Evolutionary conservation across 176 grass and related monocot species (phyloP), one percentile per base, ranked within the genome.

Genomic region (Oryza coarctata): DNA sequence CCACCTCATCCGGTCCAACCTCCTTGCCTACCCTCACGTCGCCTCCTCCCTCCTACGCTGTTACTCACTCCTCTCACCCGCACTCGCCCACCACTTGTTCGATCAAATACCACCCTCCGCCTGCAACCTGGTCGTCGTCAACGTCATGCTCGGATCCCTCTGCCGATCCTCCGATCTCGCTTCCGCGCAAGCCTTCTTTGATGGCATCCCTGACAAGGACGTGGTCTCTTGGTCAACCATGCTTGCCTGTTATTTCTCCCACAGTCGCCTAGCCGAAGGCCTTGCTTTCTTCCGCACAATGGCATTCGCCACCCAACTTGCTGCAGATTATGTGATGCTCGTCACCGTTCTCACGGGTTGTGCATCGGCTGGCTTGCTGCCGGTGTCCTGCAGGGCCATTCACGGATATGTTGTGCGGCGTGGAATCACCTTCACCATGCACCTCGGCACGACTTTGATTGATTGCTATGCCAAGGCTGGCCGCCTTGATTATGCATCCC

Each of bases 211-310:
- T 0, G 60, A 84, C 68, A 90, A 90, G 75, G 88, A 90, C 41
- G 31, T 84, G 3, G 79, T 78, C n/a, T 88, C 91, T 9, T 90
- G 91, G 85, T 90, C 85, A 8, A 82, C 85, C 39, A 80, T 88
- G 82, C 76, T 94, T 13, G 64, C 84, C n/a, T 77, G 77, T 45
- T 94, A 88, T 55, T 80, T 88, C 58, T 77, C 78, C 8, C 63
- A 15, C 6, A 65, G 44, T 17, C 83, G 39, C 7, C 13, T 68
- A 1, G 57, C 70, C 2, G 71, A 76, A 0, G 86, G 88, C 23
- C 57, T 94, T 28, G 77, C 73, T 58, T 82, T 90, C 35, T 90
- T 94, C 75, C 85, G 83, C 22, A 70, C 83, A 8, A 80, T 90
- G 85, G 77, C 80, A 55, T 65, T 81, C 57, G 35, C 78, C 66